Conservation (phyloP, 2,329 filamentous ascomycete species). For the Hymenoscyphus infarciens region DNA sequence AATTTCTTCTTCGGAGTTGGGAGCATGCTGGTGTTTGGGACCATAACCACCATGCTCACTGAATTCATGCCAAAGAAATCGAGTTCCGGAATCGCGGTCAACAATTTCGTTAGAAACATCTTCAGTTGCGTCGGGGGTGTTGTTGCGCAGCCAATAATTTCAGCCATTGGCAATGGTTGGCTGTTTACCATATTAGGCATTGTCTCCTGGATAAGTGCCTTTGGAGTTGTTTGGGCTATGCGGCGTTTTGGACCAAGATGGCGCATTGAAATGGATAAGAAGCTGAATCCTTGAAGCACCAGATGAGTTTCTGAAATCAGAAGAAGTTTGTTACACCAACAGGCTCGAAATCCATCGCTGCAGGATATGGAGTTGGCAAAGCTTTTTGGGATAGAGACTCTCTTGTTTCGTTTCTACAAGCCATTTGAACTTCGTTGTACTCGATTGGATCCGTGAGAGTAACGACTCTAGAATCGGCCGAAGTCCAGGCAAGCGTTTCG, state of each 20-base stretch:
- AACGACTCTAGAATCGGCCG: conserved; percentile 12
- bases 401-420: not conserved
- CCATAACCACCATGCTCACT: conserved; percentile 72
- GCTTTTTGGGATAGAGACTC: not conserved
- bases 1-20: conserved; percentile 51
- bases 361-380: conserved; percentile 7
- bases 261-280: conserved; percentile 58
- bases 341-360: not conserved
- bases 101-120: conserved; percentile 79
- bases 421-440: conserved; percentile 8
- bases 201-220: conserved; percentile 55
- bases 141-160: conserved; percentile 66
- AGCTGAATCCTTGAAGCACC: conserved; percentile 19
- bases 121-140: conserved; percentile 69
- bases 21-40: conserved; percentile 60
- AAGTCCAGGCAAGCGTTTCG: conserved; percentile 11
- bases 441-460: conserved; percentile 14
- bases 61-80: conserved; percentile 74
- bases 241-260: conserved; percentile 58
- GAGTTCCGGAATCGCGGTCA: conserved; percentile 71
- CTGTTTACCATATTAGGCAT: conserved; percentile 62
- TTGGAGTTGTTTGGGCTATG: conserved; percentile 57
- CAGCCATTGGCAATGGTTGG: conserved; percentile 71
- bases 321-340: conserved; percentile 11
- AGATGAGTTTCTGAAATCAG: not conserved